phyloP scores from a whole-genome alignment of 441 rosid genomes.

The Populus hybrid region DNA sequence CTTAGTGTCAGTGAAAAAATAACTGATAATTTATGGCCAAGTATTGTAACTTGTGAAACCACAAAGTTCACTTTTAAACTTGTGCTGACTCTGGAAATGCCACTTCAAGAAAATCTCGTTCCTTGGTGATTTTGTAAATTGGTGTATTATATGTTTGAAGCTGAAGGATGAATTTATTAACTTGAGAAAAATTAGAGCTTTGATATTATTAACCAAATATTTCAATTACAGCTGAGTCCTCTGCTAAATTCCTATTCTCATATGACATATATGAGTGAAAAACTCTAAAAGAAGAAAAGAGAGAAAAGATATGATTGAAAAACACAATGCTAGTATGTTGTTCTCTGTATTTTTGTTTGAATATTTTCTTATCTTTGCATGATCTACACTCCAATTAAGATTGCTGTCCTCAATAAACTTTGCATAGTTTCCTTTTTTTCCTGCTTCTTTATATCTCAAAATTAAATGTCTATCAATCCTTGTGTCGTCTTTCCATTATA shows the following conservation, averaged over 20 bases:
- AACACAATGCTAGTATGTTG: neutral
- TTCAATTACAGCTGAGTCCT: neutral
- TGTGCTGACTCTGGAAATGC: neutral
- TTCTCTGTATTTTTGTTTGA: neutral
- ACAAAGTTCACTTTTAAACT: neutral
- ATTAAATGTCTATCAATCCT: neutral
- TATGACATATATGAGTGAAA: neutral
- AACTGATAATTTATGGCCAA: neutral
- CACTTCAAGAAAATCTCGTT: neutral
- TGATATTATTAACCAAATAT: neutral
- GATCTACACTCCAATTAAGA: neutral
- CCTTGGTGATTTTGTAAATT: neutral
- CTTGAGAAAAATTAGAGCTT: neutral
- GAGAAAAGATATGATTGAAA: neutral
- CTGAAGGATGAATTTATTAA: neutral
- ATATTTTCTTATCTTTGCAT: neutral
- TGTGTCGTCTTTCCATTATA: neutral
- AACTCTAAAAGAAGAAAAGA: neutral
- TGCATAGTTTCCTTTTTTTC: neutral
- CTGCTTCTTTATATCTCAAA: neutral
- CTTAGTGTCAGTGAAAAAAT: neutral
- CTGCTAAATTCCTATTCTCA: neutral
- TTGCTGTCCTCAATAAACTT: neutral
- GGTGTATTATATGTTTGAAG: neutral
- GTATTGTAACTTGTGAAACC: neutral